phyloP scores from a whole-genome alignment of 2,329 filamentous ascomycete species.

The Colletotrichum tabaci region DNA sequence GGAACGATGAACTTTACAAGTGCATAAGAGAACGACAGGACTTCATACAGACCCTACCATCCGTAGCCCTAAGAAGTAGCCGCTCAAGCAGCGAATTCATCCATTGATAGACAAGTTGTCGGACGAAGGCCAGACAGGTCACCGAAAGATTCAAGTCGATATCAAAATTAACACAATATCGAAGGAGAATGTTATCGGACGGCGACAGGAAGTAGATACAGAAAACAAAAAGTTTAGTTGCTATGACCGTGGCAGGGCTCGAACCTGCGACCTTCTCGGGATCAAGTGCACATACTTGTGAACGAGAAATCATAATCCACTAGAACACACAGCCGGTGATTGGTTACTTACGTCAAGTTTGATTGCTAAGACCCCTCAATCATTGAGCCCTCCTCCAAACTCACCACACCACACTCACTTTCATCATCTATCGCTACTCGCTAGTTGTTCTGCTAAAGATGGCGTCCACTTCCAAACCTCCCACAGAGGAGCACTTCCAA shows the following conservation, averaged over 20 bases:
- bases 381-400: not conserved
- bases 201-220: not conserved
- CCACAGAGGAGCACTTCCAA: slow-evolving; percentile 43
- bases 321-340: slow-evolving; percentile 35
- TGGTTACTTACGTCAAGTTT: rapidly evolving
- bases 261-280: slow-evolving; percentile 38
- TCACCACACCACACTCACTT: not conserved
- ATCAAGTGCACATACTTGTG: slow-evolving; percentile 35
- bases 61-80: not conserved
- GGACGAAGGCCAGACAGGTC: not conserved
- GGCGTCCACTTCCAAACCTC: not conserved
- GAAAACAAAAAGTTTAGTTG: not conserved
- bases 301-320: slow-evolving; percentile 39
- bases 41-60: not conserved
- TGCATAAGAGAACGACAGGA: not conserved
- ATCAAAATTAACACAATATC: not conserved
- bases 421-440: not conserved
- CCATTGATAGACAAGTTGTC: not conserved
- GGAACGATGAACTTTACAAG: not conserved
- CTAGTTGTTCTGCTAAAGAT: not conserved
- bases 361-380: not conserved
- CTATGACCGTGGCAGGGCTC: slow-evolving; percentile 38
- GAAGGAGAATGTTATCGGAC: not conserved
- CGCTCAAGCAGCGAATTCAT: no score
- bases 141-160: not conserved